Evolutionary conservation across 1,284 basidiomycete species (phyloP), one percentile per base, ranked within the genome.

Genomic region (Microbotryum lychnidis-dioicae): DNA sequence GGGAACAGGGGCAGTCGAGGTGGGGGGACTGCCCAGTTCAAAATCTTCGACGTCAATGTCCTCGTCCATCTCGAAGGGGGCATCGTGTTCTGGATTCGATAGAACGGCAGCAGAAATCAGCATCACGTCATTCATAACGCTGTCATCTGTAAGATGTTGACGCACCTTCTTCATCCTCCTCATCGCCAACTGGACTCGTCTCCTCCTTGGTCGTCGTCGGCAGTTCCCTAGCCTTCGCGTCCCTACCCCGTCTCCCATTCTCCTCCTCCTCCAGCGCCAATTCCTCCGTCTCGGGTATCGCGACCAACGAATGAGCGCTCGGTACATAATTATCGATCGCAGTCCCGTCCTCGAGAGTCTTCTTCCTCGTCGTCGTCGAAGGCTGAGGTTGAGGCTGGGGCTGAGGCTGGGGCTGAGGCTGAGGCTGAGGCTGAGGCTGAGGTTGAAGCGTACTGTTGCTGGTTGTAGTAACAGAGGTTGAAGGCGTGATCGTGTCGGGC

Each of bases 51-150:
- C 31, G 44, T 65, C 68, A 20, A 69, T 62, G 57, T 70, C 69
- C 50, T 71, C 70, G 61, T 71, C 70, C 69, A 71, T 66, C 29
- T 70, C 69, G 59, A 71, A 71, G 0, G 64, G 62, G 2, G 57
- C 55, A 46, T 66, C 62, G n/a, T 48, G 47, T n/a, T 63, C 58
- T 23, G 31, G 21, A 33, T 16, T 29, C 12, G 14, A 14, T 6
- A 2, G 4, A 20, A 21, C 20, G 51, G 0, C 7, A 20, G 0
- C 7, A 14, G 10, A 21, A 2, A 6, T 42, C 12, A 42, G 37
- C 37, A 31, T 31, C 31, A 31, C 31, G 31, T 10, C 31, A 31
- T 7, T 1, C 29, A 31, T 31, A 31, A 4, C 31, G 31, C 9
- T 9, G 31, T 31, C 8, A 31, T 31, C 31, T 9, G 31, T 31